These are phyloP conservation scores for Betula pendula DNA, from an alignment of 306 rosid genomes.

Conservation along the genomic window DNA sequence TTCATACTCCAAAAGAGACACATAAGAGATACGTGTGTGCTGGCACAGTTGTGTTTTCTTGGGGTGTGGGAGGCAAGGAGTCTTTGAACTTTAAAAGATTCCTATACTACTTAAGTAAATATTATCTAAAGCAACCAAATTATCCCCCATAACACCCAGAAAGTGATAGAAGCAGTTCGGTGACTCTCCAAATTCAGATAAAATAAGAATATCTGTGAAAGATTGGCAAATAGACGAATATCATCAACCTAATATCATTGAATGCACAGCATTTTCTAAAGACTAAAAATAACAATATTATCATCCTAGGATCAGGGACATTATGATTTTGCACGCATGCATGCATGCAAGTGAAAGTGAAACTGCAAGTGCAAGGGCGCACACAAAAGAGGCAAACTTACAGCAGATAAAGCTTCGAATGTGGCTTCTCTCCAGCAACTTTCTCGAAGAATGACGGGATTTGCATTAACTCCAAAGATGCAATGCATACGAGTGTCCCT, in stretches of 20 bases:
- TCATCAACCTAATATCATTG: not conserved
- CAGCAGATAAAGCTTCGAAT: slow-evolving; percentile 73
- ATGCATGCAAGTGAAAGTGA: not conserved
- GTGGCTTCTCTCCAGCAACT: slow-evolving; percentile 96
- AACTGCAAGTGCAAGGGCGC: not conserved
- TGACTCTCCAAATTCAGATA: not conserved
- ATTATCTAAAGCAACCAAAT: not conserved
- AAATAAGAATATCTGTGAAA: not conserved
- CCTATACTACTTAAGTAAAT: not conserved
- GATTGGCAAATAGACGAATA: not conserved
- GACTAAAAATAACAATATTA: not conserved
- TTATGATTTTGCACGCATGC: slow-evolving; percentile 11
- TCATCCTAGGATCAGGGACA: slow-evolving; percentile 8
- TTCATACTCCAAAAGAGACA: not conserved
- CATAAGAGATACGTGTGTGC: not conserved
- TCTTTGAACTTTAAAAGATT: not conserved
- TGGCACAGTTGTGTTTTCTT: not conserved
- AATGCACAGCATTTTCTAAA: slow-evolving; percentile 12
- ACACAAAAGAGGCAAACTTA: slow-evolving; percentile 40
- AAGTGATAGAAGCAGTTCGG: not conserved
- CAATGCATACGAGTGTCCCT: slow-evolving; percentile 96
- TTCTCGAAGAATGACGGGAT: slow-evolving; percentile 75
- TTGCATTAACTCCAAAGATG: slow-evolving; percentile 54
- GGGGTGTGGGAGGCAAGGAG: not conserved
- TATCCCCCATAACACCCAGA: not conserved